These are phyloP conservation scores for Parafenestella ontariensis DNA, from an alignment of 2,329 filamentous ascomycete species.

Conservation along the genomic window DNA sequence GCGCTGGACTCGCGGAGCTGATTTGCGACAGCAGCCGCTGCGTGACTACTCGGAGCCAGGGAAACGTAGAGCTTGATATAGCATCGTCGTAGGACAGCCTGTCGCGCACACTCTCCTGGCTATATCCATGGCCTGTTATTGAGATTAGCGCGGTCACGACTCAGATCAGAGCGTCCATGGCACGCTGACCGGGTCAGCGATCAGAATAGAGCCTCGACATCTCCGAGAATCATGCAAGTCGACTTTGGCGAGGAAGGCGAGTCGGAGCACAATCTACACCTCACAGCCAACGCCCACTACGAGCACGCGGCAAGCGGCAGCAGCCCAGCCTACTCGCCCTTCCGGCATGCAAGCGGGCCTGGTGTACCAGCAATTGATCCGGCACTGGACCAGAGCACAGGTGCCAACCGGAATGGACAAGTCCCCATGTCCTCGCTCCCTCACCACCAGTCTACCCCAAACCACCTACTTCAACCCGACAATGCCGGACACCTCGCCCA, in stretches of 20 bases:
- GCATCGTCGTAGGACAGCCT: slow-evolving; percentile 6
- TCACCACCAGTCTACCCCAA: slow-evolving; percentile 31
- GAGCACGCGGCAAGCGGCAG: slow-evolving; percentile 39
- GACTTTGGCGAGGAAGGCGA: slow-evolving; percentile 45
- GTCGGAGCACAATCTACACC: slow-evolving; percentile 42
- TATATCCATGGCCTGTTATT: slow-evolving; percentile 27
- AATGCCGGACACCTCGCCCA: slow-evolving; percentile 44
- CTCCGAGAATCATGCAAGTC: slow-evolving; percentile 46
- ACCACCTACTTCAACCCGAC: slow-evolving; percentile 46
- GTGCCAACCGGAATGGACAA: slow-evolving; percentile 6
- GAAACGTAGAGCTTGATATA: background rate
- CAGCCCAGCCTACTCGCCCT: slow-evolving; percentile 42
- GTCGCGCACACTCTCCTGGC: slow-evolving; percentile 14
- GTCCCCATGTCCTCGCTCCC: slow-evolving; percentile 38
- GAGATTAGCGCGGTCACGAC: slow-evolving; percentile 29
- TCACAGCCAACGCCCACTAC: slow-evolving; percentile 42
- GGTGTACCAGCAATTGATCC: slow-evolving; percentile 47
- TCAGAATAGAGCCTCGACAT: slow-evolving; percentile 29
- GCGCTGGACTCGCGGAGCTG: slow-evolving; percentile 24
- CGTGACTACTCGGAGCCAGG: background rate
- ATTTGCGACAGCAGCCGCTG: slow-evolving; percentile 19
- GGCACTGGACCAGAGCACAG: slow-evolving; percentile 44
- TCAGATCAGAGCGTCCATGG: slow-evolving; percentile 35
- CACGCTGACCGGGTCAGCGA: slow-evolving; percentile 36
- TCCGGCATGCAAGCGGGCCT: slow-evolving; percentile 37